These are phyloP conservation scores for Breynia disticha DNA, from an alignment of 441 rosid genomes.

Conservation along the genomic window DNA sequence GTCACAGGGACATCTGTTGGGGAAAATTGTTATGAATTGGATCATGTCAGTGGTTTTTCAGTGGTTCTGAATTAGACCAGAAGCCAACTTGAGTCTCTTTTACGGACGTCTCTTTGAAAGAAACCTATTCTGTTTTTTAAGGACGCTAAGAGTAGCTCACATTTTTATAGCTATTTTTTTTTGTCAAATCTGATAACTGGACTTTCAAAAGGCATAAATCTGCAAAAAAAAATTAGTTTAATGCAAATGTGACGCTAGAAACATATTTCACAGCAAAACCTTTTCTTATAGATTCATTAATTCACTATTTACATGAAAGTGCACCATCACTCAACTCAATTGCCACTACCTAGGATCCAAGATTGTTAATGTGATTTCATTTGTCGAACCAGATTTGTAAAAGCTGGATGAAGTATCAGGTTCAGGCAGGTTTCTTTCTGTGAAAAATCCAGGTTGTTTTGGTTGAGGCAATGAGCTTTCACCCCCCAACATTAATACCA, in stretches of 20 bases:
- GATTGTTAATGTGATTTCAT: constrained; percentile 53
- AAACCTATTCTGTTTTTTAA: no score
- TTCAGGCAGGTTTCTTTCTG: constrained; percentile 13
- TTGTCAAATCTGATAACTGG: no score
- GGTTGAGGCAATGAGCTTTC: constrained; percentile 22
- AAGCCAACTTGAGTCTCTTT: neutral
- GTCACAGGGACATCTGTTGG: constrained; percentile 3
- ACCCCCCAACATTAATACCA: constrained; percentile 37
- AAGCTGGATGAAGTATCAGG: constrained; percentile 31
- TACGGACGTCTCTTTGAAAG: no score
- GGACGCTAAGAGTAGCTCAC: no score
- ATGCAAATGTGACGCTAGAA: no score
- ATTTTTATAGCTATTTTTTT: no score
- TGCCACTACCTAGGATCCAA: constrained; percentile 30
- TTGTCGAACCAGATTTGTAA: constrained; percentile 36
- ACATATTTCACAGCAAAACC: no score
- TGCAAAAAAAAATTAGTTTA: no score
- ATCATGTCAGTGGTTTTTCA: constrained; percentile 9
- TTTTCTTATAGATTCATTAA: no score
- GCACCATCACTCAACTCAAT: no score
- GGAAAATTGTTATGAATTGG: neutral
- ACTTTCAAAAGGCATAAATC: no score
- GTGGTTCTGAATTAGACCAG: constrained; percentile 17
- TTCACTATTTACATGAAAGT: no score
- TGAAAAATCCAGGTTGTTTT: constrained; percentile 9